Evolutionary conservation across 192 early-diverging fungal species (phyloP).

Genomic region (Nowakowskiella sp.): DNA sequence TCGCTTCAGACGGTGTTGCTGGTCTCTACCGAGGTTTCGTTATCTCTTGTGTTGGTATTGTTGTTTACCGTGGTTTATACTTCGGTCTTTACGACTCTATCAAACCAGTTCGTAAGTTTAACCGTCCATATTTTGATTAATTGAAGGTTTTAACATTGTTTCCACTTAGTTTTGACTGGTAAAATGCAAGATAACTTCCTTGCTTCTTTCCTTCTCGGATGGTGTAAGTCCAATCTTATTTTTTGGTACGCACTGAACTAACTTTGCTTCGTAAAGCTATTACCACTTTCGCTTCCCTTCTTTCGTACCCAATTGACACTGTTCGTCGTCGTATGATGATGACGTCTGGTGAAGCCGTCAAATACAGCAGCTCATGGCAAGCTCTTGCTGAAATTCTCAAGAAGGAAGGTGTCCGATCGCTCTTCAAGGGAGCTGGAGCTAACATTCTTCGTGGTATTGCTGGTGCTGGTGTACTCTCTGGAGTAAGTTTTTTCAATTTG

Average conservation of each 20-base stretch:
- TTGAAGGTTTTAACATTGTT: too few species aligned
- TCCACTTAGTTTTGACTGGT: slow-evolving; percentile 27
- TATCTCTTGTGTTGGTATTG: slow-evolving; percentile 82
- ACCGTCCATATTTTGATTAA: too few species aligned
- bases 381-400: slow-evolving; percentile 81
- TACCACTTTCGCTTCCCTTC: slow-evolving; percentile 79
- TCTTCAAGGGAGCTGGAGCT: slow-evolving; percentile 99
- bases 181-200: slow-evolving; percentile 19
- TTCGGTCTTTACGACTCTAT: slow-evolving; percentile 71
- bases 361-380: slow-evolving; percentile 79
- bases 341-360: slow-evolving; percentile 77
- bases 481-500: too few species aligned
- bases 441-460: slow-evolving; percentile 98
- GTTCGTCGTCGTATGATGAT: slow-evolving; percentile 97
- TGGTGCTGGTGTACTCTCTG: slow-evolving; percentile 88
- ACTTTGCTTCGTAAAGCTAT: too few species aligned
- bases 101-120: slow-evolving; percentile 49
- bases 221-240: too few species aligned
- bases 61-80: slow-evolving; percentile 79
- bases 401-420: slow-evolving; percentile 84
- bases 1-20: slow-evolving; percentile 69
- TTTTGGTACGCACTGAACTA: too few species aligned
- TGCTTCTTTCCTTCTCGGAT: slow-evolving; percentile 31
- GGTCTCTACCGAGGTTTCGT: slow-evolving; percentile 96
- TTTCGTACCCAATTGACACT: slow-evolving; percentile 96